Evolutionary conservation across 169 alveolate species (phyloP), one percentile per base, ranked within the genome.

Genomic region (Blepharisma undulans): DNA sequence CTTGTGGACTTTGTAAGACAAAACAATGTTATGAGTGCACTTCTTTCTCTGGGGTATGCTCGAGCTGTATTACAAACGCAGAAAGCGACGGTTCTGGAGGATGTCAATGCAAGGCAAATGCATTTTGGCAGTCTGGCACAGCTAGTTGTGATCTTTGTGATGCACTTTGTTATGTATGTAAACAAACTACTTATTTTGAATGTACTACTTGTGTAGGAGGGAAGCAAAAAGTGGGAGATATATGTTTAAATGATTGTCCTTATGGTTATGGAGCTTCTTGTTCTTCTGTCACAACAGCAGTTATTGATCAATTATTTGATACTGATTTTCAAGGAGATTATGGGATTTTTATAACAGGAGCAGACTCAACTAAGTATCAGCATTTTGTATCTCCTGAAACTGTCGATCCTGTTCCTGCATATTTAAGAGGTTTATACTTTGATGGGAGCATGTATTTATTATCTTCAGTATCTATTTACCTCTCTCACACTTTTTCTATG

Each of bases 371-470:
- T 12, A 5, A 4, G 4, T 72, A 72, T 72, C 30, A 72, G 25
- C 79, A 3, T 72, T 72, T 72, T 25, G 7, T 22, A 25, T 6
- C 4, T 72, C 33, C 79, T 72, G 33, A 72, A 25, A 72, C 4
- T 72, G 10, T 22, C 16, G 86, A 78, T 30, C 86, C 86, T 78
- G 60, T 78, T 27, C 86, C 86, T 32, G 86, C 86, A 25, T 22
- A 78, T 19, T 4, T 6, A 25, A 78, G 86, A 78, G 86, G 86
- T 4, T 14, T 29, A 5, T 78, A 78, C 12, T 78, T 78, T 78
- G 59, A 78, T 78, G 86, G 86, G 10, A 72, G 10, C 10, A 22
- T 25, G 25, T 22, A 22, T 22, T 25, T 72, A 72, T 22, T 22
- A 12, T 72, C 79, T 72, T 22, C 33, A 22, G 79, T 72, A 4